Conservation (phyloP, 306 rosid species). For the Crataegus laevigata region DNA sequence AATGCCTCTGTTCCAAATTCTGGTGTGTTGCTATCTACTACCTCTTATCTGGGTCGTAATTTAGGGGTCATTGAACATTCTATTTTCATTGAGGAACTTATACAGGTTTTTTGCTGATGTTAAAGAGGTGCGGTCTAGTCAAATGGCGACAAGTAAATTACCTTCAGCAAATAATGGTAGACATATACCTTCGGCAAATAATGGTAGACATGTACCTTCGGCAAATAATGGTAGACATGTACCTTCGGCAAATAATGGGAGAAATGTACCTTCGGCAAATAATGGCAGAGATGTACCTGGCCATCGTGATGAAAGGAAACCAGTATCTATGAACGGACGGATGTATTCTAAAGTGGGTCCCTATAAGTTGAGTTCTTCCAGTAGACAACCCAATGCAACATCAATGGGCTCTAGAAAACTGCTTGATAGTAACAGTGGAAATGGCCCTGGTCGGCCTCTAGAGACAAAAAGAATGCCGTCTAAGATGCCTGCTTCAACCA, state of each 20-base stretch:
- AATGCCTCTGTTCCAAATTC: constrained; percentile 28
- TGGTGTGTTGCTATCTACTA: constrained; percentile 43
- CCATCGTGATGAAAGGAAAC: constrained; percentile 36
- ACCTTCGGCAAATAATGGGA: background rate
- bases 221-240: constrained; percentile 8
- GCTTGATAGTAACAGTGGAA: constrained; percentile 45
- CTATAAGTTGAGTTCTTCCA: constrained; percentile 39
- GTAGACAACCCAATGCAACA: constrained; percentile 33
- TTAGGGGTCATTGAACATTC: constrained; percentile 26
- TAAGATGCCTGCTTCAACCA: constrained; percentile 30
- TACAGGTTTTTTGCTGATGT: constrained; percentile 54
- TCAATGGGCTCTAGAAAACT: constrained; percentile 50
- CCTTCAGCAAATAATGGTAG: background rate
- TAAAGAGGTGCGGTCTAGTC: constrained; percentile 56
- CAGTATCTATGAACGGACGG: constrained; percentile 32
- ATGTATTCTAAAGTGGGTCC: constrained; percentile 38
- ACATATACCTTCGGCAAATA: too few species aligned
- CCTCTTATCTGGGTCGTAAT: constrained; percentile 4
- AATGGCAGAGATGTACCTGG: constrained; percentile 29
- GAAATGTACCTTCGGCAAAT: background rate
- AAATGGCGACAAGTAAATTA: constrained; percentile 39
- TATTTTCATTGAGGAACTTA: constrained; percentile 46
- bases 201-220: too few species aligned
- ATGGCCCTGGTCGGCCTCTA: constrained; percentile 59
- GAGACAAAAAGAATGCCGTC: constrained; percentile 43